Evolutionary conservation across 495 filamentous ascomycete genomes (phyloP).

Genomic region (Penicillium bialowiezense): DNA sequence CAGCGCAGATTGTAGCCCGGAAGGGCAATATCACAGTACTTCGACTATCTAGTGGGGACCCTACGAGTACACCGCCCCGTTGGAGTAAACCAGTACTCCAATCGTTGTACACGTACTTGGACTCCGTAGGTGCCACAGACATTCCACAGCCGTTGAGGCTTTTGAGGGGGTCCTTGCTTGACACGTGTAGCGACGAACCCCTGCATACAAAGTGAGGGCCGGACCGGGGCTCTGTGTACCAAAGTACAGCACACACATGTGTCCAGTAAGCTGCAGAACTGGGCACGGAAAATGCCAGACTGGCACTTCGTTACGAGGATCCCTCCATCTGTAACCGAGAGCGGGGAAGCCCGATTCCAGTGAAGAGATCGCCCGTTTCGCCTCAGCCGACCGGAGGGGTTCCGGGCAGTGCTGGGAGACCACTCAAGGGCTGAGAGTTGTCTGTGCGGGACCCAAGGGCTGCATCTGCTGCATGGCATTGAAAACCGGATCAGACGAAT

Average conservation of each 20-base stretch:
- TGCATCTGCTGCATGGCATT: slow-evolving; percentile 1
- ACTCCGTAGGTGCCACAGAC: too few species aligned
- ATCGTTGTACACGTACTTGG: too few species aligned
- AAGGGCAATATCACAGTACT: too few species aligned
- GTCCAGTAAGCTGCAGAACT: too few species aligned
- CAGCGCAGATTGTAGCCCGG: too few species aligned
- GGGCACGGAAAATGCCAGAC: not conserved
- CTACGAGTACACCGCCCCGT: too few species aligned
- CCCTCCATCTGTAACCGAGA: not conserved
- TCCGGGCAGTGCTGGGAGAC: not conserved
- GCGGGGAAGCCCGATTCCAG: slow-evolving; percentile 5
- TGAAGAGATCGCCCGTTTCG: not conserved
- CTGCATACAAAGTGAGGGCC: slow-evolving; percentile 3
- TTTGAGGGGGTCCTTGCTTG: slow-evolving; percentile 1
- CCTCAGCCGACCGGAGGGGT: slow-evolving; percentile 3
- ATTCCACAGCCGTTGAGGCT: too few species aligned
- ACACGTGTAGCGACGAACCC: not conserved
- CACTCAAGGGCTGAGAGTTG: slow-evolving; percentile 2
- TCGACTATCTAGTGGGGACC: too few species aligned
- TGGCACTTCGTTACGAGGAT: not conserved
- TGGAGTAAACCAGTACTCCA: too few species aligned
- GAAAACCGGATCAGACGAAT: not conserved
- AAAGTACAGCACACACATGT: too few species aligned
- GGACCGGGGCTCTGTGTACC: too few species aligned
- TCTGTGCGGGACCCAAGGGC: not conserved